These are phyloP conservation scores for Candolleomyces eurysporus DNA, from an alignment of 768 basidiomycete species.

Conservation along the genomic window DNA sequence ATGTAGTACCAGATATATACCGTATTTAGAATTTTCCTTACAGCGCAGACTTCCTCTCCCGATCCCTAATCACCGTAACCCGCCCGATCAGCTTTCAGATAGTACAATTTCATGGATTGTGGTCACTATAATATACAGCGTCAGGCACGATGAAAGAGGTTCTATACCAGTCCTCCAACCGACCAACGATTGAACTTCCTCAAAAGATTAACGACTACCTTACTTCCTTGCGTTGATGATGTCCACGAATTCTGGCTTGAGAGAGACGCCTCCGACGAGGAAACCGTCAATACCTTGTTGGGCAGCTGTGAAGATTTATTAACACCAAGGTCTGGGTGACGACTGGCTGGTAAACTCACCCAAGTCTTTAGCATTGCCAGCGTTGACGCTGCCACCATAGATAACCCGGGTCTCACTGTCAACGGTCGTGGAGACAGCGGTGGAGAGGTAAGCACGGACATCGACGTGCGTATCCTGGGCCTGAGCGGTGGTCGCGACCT, in stretches of 20 bases:
- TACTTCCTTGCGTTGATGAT: constrained; percentile 82
- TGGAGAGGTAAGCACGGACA: constrained; percentile 73
- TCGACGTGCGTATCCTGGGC: constrained; percentile 90
- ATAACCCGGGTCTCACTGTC: constrained; percentile 81
- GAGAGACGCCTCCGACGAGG: constrained; percentile 95
- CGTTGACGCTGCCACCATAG: constrained; percentile 94
- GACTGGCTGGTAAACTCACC: constrained; percentile 44
- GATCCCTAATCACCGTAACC: background rate
- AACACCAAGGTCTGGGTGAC: constrained; percentile 1
- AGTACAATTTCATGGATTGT: background rate
- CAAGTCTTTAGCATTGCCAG: constrained; percentile 84
- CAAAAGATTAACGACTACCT: background rate
- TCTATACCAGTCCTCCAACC: background rate
- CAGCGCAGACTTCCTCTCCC: background rate
- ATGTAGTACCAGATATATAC: too few species aligned
- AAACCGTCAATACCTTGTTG: constrained; percentile 93
- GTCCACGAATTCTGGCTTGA: constrained; percentile 95
- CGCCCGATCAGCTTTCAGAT: background rate
- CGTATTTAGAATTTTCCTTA: background rate
- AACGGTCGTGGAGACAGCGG: constrained; percentile 62
- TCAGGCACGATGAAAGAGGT: background rate
- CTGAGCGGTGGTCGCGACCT: constrained; percentile 87
- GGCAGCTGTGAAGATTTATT: constrained; percentile 43
- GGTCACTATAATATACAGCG: background rate
- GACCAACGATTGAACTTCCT: background rate